These are phyloP conservation scores for Solanum appendiculatum DNA, from an alignment of 257 asterid species.

Conservation along the genomic window DNA sequence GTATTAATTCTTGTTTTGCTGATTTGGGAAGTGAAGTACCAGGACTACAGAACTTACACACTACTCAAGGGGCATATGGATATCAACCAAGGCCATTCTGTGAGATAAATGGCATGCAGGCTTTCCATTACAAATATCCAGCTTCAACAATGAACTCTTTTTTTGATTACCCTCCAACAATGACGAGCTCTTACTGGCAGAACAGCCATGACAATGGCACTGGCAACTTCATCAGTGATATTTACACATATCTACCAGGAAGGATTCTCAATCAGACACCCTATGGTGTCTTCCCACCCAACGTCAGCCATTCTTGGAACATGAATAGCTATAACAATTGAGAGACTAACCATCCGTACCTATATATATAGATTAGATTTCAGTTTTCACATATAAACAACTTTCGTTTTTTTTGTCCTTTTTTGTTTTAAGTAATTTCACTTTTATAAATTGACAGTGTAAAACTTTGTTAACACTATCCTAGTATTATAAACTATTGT, in stretches of 20 bases:
- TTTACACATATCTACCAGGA: conserved; percentile 12
- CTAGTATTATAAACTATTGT: neutral
- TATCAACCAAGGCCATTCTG: conserved; percentile 9
- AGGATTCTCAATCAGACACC: conserved; percentile 6
- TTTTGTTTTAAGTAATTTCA: neutral
- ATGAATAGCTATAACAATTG: neutral
- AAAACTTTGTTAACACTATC: neutral
- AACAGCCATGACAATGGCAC: conserved; percentile 9
- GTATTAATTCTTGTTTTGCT: neutral
- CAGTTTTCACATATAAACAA: neutral
- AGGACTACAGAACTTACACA: conserved; percentile 2
- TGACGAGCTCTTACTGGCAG: conserved; percentile 11
- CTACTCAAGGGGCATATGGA: conserved; percentile 8
- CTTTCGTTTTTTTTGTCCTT: neutral
- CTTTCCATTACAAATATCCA: conserved; percentile 18
- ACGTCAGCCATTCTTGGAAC: neutral
- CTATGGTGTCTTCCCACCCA: conserved; percentile 3
- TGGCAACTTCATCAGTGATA: neutral
- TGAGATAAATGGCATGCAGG: conserved; percentile 14
- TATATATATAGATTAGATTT: neutral
- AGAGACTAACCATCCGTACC: neutral
- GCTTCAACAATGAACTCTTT: conserved; percentile 11
- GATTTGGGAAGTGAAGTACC: conserved; percentile 9
- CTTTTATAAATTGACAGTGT: neutral
- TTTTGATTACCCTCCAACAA: conserved; percentile 1